These are phyloP conservation scores for Vinca minor DNA, from an alignment of 257 asterid genomes.

Conservation along the genomic window DNA sequence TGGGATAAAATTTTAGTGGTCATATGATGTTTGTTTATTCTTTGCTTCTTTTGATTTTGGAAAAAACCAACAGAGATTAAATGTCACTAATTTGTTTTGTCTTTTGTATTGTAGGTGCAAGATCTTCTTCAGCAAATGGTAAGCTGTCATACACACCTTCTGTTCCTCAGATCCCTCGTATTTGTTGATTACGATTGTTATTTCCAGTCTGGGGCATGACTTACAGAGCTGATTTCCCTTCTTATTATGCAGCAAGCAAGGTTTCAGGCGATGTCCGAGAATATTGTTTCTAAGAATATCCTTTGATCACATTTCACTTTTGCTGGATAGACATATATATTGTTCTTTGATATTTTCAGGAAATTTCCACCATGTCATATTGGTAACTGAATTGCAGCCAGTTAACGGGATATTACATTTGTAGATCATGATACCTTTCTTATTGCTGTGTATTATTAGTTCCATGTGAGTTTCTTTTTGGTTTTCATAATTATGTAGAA, in stretches of 20 bases:
- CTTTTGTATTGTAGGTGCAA: slow-evolving; percentile 14
- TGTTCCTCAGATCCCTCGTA: not conserved
- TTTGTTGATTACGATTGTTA: not conserved
- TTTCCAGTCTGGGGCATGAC: not conserved
- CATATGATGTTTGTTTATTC: not conserved
- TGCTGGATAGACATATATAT: not conserved
- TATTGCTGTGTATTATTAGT: not conserved
- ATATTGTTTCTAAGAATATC: slow-evolving; percentile 22
- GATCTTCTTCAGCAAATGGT: slow-evolving; percentile 21
- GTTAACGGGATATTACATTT: not conserved
- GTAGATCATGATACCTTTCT: not conserved
- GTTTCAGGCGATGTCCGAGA: slow-evolving; percentile 18
- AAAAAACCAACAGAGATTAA: not conserved
- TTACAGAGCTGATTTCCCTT: not conserved
- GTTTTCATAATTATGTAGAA: not conserved
- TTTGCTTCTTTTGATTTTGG: not conserved
- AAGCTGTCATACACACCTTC: slow-evolving; percentile 4
- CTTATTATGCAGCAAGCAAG: slow-evolving; percentile 18
- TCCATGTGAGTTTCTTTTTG: not conserved
- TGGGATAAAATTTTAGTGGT: not conserved
- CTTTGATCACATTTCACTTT: slow-evolving; percentile 5
- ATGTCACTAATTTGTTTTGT: not conserved
- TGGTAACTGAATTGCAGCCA: not conserved
- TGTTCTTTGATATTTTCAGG: not conserved
- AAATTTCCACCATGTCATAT: not conserved